These are phyloP conservation scores for Auxenochlorella pyrenoidosa DNA, from an alignment of 139 green algal species.

Conservation along the genomic window DNA sequence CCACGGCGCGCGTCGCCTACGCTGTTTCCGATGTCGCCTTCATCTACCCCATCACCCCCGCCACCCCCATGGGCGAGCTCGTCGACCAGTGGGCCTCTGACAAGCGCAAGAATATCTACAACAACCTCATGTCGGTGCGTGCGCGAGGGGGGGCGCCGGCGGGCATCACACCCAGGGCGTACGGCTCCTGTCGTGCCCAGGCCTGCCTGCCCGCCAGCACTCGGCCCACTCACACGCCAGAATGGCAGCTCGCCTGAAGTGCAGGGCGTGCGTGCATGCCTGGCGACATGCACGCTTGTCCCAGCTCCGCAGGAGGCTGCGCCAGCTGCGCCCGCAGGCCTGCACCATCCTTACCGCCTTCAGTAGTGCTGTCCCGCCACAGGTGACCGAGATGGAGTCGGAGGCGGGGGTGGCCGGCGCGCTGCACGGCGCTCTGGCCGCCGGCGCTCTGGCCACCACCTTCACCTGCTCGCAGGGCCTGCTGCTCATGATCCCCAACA, in stretches of 20 bases:
- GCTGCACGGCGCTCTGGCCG: conserved; percentile 63
- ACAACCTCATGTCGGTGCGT: conserved; percentile 57
- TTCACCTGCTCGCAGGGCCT: conserved; percentile 73
- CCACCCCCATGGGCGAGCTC: conserved; percentile 60
- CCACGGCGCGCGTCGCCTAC: conserved; percentile 60
- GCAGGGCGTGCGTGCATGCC: too few species aligned
- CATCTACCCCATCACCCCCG: conserved; percentile 72
- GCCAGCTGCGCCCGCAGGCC: too few species aligned
- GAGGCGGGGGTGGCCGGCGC: conserved; percentile 65
- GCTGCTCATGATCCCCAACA: conserved; percentile 72
- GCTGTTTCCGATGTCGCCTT: conserved; percentile 61
- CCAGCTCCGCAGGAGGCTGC: not conserved
- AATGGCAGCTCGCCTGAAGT: not conserved
- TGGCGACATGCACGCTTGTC: not conserved
- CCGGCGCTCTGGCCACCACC: conserved; percentile 64
- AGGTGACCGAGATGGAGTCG: conserved; percentile 67
- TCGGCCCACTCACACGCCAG: too few species aligned
- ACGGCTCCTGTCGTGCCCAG: too few species aligned
- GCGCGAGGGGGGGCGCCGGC: too few species aligned
- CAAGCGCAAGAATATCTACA: conserved; percentile 53
- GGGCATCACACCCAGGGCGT: too few species aligned
- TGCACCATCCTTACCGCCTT: too few species aligned
- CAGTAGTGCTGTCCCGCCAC: too few species aligned
- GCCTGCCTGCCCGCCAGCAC: too few species aligned
- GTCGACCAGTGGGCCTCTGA: conserved; percentile 58